Base-by-base conservation (phyloP, 176 grass and related monocot species). In the Oryza brachyantha region DNA sequence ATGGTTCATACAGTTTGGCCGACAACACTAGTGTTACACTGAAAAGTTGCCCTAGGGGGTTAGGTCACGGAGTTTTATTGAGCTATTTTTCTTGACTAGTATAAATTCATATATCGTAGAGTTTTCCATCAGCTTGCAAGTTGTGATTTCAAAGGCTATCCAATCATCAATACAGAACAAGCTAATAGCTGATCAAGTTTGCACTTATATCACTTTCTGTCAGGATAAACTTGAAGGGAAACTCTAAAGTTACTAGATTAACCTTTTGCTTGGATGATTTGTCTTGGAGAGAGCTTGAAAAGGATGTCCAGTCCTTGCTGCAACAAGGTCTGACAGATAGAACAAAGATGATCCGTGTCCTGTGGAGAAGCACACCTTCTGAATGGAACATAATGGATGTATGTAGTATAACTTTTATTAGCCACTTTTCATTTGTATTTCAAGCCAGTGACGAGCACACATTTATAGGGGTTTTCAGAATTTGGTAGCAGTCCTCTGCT, bases 371-470 rank as follows among this genome's bases (percentile, higher is more conserved):
- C 87, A 90, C 85, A 73, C 92, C 92, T 78, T 90, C 90, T 79
- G 82, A 98, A 72, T 98, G 96, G 96, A 91, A 91, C 59, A 80
- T 94, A 82, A 59, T 80, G 80, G 90, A 99, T 85, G 96, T 98
- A 98, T 77, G 87, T 64, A 35, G 61, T 42, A 60, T 70, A 45
- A 34, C 29, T 75, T 61, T 68, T 71, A 45, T 42, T 50, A 10
- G 71, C 6, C 7, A 43, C 27, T 40, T 79, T 52, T 72, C 8
- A 7, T 29, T 50, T 81, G 36, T 46, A 71, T 76, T 82, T 70
- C 70, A 81, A 66, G 68, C 54, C 62, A 77, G 12, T 90, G 76
- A 80, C 70, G 64, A 75, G 2, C 58, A 72, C 22, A 37, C 10
- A 25, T 81, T 70, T 87, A 41, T 83, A 98, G 96, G 96, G 96